A percentile compares a stretch with the other conserved stretches of the same genome.
Evolutionary conservation across 805 yeast species (phyloP).

Genomic region (Kluyveromyces starmeri): DNA sequence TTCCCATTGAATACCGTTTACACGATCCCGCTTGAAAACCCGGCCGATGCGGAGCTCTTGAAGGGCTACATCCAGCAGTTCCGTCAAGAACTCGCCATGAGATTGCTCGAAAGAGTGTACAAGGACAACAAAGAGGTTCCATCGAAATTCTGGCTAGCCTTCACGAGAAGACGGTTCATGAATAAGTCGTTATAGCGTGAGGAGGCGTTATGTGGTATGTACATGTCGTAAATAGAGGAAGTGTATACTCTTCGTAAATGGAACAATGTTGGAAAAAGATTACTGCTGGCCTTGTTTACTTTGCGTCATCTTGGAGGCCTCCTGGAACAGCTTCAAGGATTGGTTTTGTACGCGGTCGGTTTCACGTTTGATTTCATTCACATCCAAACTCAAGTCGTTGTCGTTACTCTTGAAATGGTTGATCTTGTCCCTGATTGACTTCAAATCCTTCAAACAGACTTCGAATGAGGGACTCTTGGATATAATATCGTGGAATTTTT

Average conservation of each 20-base stretch:
- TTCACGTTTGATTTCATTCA: slow-evolving; percentile 50
- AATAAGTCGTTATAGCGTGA: slow-evolving; percentile 57
- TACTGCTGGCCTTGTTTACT: neutral
- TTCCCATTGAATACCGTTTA: slow-evolving; percentile 79
- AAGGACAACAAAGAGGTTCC: slow-evolving; percentile 52
- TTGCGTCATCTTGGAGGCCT: slow-evolving; percentile 12
- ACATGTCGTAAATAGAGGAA: too few species aligned
- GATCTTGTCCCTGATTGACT: slow-evolving; percentile 36
- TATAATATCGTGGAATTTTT: slow-evolving; percentile 45
- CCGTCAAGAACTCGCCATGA: slow-evolving; percentile 83
- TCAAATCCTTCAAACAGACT: slow-evolving; percentile 37
- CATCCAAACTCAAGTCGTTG: slow-evolving; percentile 37
- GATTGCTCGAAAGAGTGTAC: slow-evolving; percentile 70
- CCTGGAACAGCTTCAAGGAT: slow-evolving; percentile 59
- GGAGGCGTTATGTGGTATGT: too few species aligned
- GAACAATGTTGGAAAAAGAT: too few species aligned
- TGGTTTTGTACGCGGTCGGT: slow-evolving; percentile 64
- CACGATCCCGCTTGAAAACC: slow-evolving; percentile 62
- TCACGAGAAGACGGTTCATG: slow-evolving; percentile 92
- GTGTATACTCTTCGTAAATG: too few species aligned
- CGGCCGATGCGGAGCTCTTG: slow-evolving; percentile 68
- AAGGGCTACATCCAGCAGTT: slow-evolving; percentile 81
- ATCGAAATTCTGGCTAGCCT: slow-evolving; percentile 91
- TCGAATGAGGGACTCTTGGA: slow-evolving; percentile 38
- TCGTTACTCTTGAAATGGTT: slow-evolving; percentile 46